Base-by-base conservation (phyloP, 2,329 filamentous ascomycete species). In the Penicillium sp. region DNA sequence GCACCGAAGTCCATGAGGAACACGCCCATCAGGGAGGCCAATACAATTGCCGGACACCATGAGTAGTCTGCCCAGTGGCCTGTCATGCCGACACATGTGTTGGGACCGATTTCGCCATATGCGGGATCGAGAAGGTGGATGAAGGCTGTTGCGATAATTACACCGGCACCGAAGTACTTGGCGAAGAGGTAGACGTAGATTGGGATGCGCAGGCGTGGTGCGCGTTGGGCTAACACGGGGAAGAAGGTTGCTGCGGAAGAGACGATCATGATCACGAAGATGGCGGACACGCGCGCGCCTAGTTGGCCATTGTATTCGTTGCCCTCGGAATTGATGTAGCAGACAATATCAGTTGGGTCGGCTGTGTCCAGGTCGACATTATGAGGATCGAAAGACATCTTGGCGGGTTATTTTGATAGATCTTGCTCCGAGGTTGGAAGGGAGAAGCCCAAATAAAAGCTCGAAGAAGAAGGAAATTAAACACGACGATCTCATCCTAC, bases 221-320 rank as follows among this genome's bases (percentile, higher is more conserved):
- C 56, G 2, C 76, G 69, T n/a, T 73, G 77, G 1, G 78, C 79
- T 8, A 79, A 29, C n/a, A 81, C 77, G 0, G 79, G 79, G 66
- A 81, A 81, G 65, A 80, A 72, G 4, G 78, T 80, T 5, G 71
- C 70, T 4, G 67, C 62, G 0, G 75, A 72, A 2, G 78, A 80
- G 19, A 76, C 64, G 58, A 79, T 46, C n/a, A 78, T 56, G 43
- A 78, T 78, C 38, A 81, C 78, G 60, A 80, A 80, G 52, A 80
- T 65, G 23, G 79, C 68, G 25, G 67, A 80, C 65, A 78, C 71
- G 3, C 77, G 75, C 1, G 73, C 74, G 9, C 78, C 78, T 1
- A 80, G 60, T 4, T 70, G 74, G 23, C 84, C 83, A 62, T 85
- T 75, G 64, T 85, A 86, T 21, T 85, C 79, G 63, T 85, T 85